Conservation (phyloP, 306 rosid genomes). For the Herpetospermum pedunculosum region DNA sequence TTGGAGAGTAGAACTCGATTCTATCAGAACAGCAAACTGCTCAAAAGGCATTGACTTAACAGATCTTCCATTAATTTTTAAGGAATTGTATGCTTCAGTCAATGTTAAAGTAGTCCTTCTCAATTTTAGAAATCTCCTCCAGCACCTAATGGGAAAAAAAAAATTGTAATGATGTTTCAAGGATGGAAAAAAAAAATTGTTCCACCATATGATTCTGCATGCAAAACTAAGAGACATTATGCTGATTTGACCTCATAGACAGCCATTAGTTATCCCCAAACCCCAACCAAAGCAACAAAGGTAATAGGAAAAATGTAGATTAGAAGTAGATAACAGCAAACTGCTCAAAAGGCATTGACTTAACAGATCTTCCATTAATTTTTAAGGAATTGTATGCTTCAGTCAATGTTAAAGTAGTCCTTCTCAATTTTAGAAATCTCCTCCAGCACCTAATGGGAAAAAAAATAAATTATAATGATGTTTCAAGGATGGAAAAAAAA, state of each 20-base stretch:
- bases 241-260: no score
- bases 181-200: not conserved
- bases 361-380: slow-evolving; percentile 51
- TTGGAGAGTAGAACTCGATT: no score
- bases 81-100: slow-evolving; percentile 44
- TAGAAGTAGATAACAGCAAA: no score
- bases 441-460: slow-evolving; percentile 48
- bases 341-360: slow-evolving; percentile 74
- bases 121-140: no score
- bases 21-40: slow-evolving; percentile 68
- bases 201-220: not conserved
- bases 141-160: slow-evolving; percentile 41
- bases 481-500: not conserved
- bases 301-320: no score
- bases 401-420: slow-evolving; percentile 45
- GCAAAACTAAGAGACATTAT: no score
- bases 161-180: not conserved
- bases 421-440: slow-evolving; percentile 33
- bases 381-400: slow-evolving; percentile 46
- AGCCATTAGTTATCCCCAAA: no score
- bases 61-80: slow-evolving; percentile 52
- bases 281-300: no score
- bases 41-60: slow-evolving; percentile 76
- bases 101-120: slow-evolving; percentile 58
- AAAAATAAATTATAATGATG: no score